Evolutionary conservation across 352 stramenopile species (phyloP).

Genomic region (Phytophthora europaea): DNA sequence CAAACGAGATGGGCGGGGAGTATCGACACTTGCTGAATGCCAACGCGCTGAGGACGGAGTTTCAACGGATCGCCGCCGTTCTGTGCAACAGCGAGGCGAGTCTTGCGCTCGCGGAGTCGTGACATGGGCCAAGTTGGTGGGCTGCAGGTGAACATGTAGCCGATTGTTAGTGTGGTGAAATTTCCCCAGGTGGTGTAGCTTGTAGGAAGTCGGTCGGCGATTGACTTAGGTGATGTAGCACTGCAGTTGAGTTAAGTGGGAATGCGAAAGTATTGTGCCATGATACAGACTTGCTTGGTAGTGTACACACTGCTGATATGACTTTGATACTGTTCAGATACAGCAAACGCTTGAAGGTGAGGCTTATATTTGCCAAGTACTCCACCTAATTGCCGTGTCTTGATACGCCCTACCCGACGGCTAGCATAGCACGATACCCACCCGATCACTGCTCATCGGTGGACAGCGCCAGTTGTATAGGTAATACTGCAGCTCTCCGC

Average conservation of each 20-base stretch:
- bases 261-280: no score
- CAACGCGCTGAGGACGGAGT: conserved; percentile 38
- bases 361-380: conserved; percentile 1
- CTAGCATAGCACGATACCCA: conserved; percentile 70
- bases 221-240: no score
- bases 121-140: no score
- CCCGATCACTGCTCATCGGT: conserved; percentile 57
- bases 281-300: no score
- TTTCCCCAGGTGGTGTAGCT: no score
- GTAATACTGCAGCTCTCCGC: conserved; percentile 79
- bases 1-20: conserved; percentile 52
- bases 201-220: no score
- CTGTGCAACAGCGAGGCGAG: conserved; percentile 38
- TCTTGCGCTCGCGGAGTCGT: conserved; percentile 34
- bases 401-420: not conserved
- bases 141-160: no score
- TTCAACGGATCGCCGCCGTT: conserved; percentile 39
- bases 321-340: no score
- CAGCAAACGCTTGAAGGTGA: not conserved
- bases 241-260: no score
- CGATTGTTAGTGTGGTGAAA: no score
- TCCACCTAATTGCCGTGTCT: not conserved
- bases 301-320: no score
- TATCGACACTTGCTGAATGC: conserved; percentile 50
- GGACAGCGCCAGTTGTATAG: conserved; percentile 85